Conservation (phyloP, 768 basidiomycete species). For the Termitomyces titanicus region DNA sequence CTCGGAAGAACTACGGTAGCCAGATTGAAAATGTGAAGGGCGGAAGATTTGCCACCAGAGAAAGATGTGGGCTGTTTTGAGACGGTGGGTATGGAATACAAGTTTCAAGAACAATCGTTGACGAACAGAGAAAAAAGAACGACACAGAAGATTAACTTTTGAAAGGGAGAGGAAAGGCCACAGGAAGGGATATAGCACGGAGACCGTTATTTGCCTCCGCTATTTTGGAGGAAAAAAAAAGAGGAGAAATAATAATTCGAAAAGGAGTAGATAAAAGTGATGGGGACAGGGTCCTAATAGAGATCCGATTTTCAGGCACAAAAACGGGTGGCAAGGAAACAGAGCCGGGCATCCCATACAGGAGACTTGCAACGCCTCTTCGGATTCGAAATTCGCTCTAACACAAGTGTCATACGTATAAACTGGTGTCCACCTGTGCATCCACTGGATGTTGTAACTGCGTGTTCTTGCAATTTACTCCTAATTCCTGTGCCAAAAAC, state of each 20-base stretch:
- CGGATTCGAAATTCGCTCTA: too few species aligned
- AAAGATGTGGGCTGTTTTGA: not conserved
- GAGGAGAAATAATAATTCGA: slow-evolving; percentile 9
- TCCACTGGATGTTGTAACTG: not conserved
- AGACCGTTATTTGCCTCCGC: slow-evolving; percentile 5
- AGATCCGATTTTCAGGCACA: slow-evolving; percentile 38
- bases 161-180: not conserved
- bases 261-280: slow-evolving; percentile 9
- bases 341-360: slow-evolving; percentile 8
- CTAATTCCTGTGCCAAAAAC: not conserved
- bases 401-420: too few species aligned
- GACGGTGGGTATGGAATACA: not conserved
- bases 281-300: slow-evolving; percentile 11
- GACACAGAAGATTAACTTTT: not conserved
- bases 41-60: slow-evolving; percentile 7
- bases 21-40: slow-evolving; percentile 15
- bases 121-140: not conserved
- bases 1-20: slow-evolving; percentile 18
- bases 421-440: too few species aligned
- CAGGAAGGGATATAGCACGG: slow-evolving; percentile 10
- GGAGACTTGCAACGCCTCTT: too few species aligned
- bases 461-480: not conserved
- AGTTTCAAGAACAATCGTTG: not conserved
- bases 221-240: slow-evolving; percentile 12
- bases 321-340: slow-evolving; percentile 20